Evolutionary conservation across 2,329 filamentous ascomycete species (phyloP).

Genomic region (Ophiostoma angusticollis): DNA sequence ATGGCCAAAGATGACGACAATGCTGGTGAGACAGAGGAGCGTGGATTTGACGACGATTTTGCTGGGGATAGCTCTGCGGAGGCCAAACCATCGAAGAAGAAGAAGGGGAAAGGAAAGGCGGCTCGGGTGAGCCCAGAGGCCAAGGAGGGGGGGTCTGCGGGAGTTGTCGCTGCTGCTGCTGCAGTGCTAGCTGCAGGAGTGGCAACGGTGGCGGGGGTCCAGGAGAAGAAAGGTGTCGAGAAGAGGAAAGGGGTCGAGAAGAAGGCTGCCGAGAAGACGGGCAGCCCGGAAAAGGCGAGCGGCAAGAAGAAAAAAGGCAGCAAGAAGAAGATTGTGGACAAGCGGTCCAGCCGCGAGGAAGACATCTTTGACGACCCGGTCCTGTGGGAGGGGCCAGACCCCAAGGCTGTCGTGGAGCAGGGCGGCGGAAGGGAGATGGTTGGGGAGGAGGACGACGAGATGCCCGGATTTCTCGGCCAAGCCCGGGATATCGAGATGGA

Average conservation of each 20-base stretch:
- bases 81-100: neutral
- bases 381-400: slow-evolving; percentile 31
- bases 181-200: neutral
- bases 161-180: neutral
- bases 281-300: slow-evolving; percentile 22
- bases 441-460: slow-evolving; percentile 4
- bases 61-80: neutral
- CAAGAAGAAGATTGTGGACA: slow-evolving; percentile 27
- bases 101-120: slow-evolving; percentile 2
- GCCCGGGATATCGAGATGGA: neutral
- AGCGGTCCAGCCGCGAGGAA: slow-evolving; percentile 25
- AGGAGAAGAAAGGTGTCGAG: neutral
- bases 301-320: slow-evolving; percentile 15
- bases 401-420: slow-evolving; percentile 19
- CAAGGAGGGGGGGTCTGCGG: neutral
- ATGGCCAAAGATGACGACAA: neutral
- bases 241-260: slow-evolving; percentile 18
- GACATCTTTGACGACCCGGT: slow-evolving; percentile 32
- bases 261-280: slow-evolving; percentile 17
- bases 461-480: neutral
- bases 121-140: neutral
- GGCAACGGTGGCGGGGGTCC: neutral
- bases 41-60: no score
- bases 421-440: neutral
- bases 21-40: no score